A percentile compares a stretch with the other conserved stretches of the same genome.
Conservation (phyloP, 352 stramenopile species). For the Phytophthora brassicae region DNA sequence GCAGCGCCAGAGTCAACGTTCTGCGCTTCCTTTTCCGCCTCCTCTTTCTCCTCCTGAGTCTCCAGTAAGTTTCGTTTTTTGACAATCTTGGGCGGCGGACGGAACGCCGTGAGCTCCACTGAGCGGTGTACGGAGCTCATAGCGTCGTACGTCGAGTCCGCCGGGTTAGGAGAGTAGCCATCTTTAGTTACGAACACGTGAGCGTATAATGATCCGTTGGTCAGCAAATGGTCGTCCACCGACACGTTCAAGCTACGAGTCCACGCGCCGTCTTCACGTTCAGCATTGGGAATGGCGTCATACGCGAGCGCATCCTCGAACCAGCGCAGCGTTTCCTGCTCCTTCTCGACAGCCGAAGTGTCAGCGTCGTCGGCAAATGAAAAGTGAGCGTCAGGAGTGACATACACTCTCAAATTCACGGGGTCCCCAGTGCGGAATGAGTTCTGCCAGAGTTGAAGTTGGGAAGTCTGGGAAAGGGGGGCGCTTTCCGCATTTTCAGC, state of each 20-base stretch:
- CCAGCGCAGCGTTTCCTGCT: constrained; percentile 69
- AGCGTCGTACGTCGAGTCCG: constrained; percentile 56
- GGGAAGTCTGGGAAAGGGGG: constrained; percentile 4
- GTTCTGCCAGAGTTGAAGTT: constrained; percentile 44
- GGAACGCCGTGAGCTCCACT: constrained; percentile 76
- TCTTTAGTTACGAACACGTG: constrained; percentile 86
- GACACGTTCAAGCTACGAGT: constrained; percentile 63
- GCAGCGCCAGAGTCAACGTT: too few species aligned
- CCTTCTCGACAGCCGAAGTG: constrained; percentile 19
- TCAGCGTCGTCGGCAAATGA: constrained; percentile 45
- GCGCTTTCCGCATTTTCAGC: constrained; percentile 22
- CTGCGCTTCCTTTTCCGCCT: constrained; percentile 15
- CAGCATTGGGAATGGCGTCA: constrained; percentile 42
- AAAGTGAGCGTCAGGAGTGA: constrained; percentile 49
- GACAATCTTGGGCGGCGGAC: constrained; percentile 64
- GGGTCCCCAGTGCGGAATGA: constrained; percentile 55
- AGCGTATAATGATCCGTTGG: constrained; percentile 80
- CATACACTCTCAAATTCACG: constrained; percentile 69
- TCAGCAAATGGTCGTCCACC: constrained; percentile 61
- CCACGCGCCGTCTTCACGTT: constrained; percentile 56
- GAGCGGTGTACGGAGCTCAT: constrained; percentile 57
- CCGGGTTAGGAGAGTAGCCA: constrained; percentile 69
- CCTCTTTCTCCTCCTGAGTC: constrained; percentile 16
- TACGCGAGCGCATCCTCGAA: constrained; percentile 60
- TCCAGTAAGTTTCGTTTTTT: constrained; percentile 82